phyloP scores from a whole-genome alignment of 1,284 basidiomycete genomes.

The Austropuccinia psidii region DNA sequence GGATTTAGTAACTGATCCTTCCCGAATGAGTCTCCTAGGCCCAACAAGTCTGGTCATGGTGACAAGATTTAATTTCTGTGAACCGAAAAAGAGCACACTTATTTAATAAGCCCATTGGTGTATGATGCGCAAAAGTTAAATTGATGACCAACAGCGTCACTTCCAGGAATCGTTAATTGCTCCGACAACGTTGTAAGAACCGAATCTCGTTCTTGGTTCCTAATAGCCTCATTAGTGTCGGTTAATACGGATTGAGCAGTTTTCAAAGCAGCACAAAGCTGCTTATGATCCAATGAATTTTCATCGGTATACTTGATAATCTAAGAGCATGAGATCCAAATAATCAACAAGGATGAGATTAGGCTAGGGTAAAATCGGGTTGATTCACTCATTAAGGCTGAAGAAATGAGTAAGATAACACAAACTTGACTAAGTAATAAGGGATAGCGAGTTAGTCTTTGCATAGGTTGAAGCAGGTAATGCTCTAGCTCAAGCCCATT shows the following conservation, averaged over 20 bases:
- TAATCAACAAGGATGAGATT: background rate
- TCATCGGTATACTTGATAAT: constrained; percentile 31
- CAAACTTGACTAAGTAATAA: constrained; percentile 29
- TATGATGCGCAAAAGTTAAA: background rate
- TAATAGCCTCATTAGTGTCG: constrained; percentile 23
- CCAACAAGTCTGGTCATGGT: constrained; percentile 22
- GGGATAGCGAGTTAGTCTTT: constrained; percentile 35
- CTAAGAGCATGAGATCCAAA: background rate
- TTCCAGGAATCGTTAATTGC: constrained; percentile 19
- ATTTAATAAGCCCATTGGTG: background rate
- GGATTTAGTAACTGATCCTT: constrained; percentile 6
- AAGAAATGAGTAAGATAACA: background rate
- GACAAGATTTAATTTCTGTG: constrained; percentile 16
- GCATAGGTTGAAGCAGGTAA: constrained; percentile 35
- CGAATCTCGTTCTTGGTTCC: constrained; percentile 20
- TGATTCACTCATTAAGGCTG: background rate
- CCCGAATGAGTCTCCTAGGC: constrained; percentile 9
- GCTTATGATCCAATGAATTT: background rate
- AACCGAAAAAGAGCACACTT: background rate
- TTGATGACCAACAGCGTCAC: constrained; percentile 13
- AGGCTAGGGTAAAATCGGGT: background rate
- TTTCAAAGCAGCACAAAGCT: constrained; percentile 4
- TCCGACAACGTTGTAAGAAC: background rate
- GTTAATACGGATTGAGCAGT: constrained; percentile 20
- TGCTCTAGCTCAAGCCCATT: constrained; percentile 34